Base-by-base conservation (phyloP, 2,329 filamentous ascomycete species). In the Seiridium unicorne region DNA sequence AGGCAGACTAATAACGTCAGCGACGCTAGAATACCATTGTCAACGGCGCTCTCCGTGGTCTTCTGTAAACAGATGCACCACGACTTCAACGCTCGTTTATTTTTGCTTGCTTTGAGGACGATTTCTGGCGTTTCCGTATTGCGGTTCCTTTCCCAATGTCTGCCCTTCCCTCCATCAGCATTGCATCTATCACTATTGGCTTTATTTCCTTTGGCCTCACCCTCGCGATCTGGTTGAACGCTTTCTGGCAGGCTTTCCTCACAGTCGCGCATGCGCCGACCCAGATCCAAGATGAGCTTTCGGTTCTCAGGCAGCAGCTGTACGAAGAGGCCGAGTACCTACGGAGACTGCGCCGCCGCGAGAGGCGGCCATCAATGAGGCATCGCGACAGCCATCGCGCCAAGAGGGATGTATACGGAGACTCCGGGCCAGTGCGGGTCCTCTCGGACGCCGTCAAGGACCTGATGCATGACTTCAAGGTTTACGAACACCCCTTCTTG, bases 271-370 rank as follows among this genome's bases (percentile, higher is more conserved):
- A 51, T 34, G 56, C 56, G n/a, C 56, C 34, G 13, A 11, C 35
- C n/a, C 56, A 58, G 35, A 58, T 58, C 46, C 56, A 44, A 34
- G 56, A 58, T 35, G 46, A 58, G 47, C 56, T 58, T 3, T 58
- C 56, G 3, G 13, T 53, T 13, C 38, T 58, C 34, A 26, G 56
- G 34, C 56, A 58, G 46, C 46, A 46, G 5, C 56, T 51, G 46
- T 53, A 51, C 47, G 44, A 51, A 36, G 56, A 58, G 46, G 40
- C 34, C 34, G 46, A 51, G 26, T 58, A 58, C 56, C 44, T 58
- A 35, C n/a, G 48, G 32, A 42, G 35, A 34, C 46, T 44, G 31
- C 56, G 56, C 7, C 34, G 44, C 11, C 55, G 46, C 26, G 55
- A 51, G 13, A 8, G 55, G 44, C 32, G 31, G 35, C 11, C 42